A percentile compares a stretch with the other conserved stretches of the same genome.
These are phyloP conservation scores for Phytophthora cryptogea DNA, from an alignment of 352 stramenopile species.

Conservation along the genomic window DNA sequence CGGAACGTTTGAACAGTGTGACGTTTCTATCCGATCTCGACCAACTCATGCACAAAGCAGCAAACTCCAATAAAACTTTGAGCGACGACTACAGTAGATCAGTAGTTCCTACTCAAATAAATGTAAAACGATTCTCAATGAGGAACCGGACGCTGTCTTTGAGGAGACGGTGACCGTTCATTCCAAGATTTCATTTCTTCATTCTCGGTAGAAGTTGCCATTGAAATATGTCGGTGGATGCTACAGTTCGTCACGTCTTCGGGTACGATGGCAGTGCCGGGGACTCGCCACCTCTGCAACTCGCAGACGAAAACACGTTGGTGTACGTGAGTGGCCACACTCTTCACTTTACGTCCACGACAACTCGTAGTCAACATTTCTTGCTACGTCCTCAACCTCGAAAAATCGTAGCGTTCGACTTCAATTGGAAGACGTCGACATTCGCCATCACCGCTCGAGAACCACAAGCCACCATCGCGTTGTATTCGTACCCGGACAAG, in stretches of 20 bases:
- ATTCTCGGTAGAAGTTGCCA: neutral
- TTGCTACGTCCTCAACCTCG: slow-evolving; percentile 54
- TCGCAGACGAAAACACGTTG: slow-evolving; percentile 74
- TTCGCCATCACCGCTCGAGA: slow-evolving; percentile 63
- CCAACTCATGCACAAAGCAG: slow-evolving; percentile 12
- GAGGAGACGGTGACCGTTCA: slow-evolving; percentile 25
- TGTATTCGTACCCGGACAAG: slow-evolving; percentile 83
- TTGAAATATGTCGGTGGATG: slow-evolving; percentile 52
- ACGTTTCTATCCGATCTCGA: slow-evolving; percentile 23
- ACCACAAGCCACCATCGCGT: slow-evolving; percentile 51
- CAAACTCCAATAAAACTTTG: neutral
- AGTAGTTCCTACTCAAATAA: neutral
- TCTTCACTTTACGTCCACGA: slow-evolving; percentile 72
- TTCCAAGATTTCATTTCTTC: slow-evolving; percentile 21
- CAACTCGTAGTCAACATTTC: slow-evolving; percentile 67
- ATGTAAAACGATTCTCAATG: neutral
- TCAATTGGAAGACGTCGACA: slow-evolving; percentile 58
- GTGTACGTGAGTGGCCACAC: slow-evolving; percentile 63
- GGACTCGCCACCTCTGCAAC: slow-evolving; percentile 42
- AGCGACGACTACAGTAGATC: neutral
- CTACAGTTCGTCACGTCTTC: slow-evolving; percentile 65
- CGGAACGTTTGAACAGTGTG: slow-evolving; percentile 18
- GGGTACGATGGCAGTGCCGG: slow-evolving; percentile 48
- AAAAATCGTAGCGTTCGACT: slow-evolving; percentile 67
- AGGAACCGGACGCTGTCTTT: neutral